Evolutionary conservation across 768 basidiomycete genomes (phyloP).

Genomic region (Strobilomyces confusus): DNA sequence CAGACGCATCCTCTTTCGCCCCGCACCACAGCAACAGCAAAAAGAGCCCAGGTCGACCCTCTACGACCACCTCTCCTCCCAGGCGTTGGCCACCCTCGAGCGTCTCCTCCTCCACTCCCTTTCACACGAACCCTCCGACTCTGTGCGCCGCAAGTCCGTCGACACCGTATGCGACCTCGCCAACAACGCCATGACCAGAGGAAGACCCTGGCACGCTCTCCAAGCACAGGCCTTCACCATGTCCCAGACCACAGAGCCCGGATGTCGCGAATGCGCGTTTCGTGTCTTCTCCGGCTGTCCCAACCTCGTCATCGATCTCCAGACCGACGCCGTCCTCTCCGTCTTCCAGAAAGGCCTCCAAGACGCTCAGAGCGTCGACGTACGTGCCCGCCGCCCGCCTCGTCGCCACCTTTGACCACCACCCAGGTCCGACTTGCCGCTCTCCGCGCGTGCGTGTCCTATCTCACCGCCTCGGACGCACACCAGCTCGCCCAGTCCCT

Average conservation of each 20-base stretch:
- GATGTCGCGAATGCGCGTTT: conserved; percentile 59
- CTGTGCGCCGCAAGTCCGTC: conserved; percentile 66
- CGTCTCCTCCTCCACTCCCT: conserved; percentile 69
- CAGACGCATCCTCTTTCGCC: conserved; percentile 71
- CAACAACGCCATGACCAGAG: conserved; percentile 68
- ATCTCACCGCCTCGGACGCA: conserved; percentile 58
- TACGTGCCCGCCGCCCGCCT: conserved; percentile 28
- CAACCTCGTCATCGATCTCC: conserved; percentile 73
- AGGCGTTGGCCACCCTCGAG: conserved; percentile 65
- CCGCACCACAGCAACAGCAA: conserved; percentile 37
- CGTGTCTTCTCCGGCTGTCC: conserved; percentile 71
- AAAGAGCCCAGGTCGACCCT: conserved; percentile 50
- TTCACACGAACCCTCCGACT: conserved; percentile 50
- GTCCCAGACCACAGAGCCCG: conserved; percentile 36
- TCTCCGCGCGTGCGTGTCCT: conserved; percentile 64
- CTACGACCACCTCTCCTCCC: conserved; percentile 71
- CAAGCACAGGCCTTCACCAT: conserved; percentile 70
- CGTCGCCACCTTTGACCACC: background rate
- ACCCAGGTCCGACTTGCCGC: conserved; percentile 68
- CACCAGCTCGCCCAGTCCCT: conserved; percentile 59
- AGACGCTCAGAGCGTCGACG: conserved; percentile 63
- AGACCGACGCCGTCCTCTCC: conserved; percentile 62
- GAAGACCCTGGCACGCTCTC: conserved; percentile 78
- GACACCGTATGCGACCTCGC: conserved; percentile 77
- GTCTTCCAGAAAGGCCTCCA: conserved; percentile 67